These are phyloP conservation scores for Wickerhamomyces sp. DNA, from an alignment of 1,139 yeast genomes.

Conservation along the genomic window DNA sequence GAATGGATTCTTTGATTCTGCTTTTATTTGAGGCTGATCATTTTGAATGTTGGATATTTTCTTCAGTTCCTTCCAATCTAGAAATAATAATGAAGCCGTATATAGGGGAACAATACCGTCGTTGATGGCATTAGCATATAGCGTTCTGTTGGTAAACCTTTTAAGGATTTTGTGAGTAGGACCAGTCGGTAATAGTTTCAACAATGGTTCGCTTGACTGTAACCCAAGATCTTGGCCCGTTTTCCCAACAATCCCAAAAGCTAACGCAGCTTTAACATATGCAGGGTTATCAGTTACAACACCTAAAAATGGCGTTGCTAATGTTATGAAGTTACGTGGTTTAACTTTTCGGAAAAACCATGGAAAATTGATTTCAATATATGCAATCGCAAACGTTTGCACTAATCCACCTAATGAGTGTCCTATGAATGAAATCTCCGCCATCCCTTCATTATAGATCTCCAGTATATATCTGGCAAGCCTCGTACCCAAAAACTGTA, in stretches of 20 bases:
- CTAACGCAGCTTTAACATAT: conserved; percentile 77
- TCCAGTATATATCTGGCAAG: conserved; percentile 73
- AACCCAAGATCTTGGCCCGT: conserved; percentile 92
- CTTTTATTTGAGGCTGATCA: conserved; percentile 21
- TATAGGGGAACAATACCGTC: conserved; percentile 95
- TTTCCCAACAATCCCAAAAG: conserved; percentile 86
- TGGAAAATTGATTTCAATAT: conserved; percentile 66
- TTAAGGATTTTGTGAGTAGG: conserved; percentile 68
- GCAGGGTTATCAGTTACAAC: conserved; percentile 82
- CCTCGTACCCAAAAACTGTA: conserved; percentile 78
- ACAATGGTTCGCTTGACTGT: conserved; percentile 51
- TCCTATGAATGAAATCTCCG: conserved; percentile 77
- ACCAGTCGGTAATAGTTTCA: conserved; percentile 73
- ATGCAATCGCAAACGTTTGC: conserved; percentile 89
- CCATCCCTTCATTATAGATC: conserved; percentile 42
- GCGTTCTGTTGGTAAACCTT: conserved; percentile 54
- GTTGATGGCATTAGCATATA: conserved; percentile 35
- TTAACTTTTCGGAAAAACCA: conserved; percentile 59
- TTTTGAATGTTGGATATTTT: conserved; percentile 50
- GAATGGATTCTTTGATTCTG: conserved; percentile 13
- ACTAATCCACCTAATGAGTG: conserved; percentile 92
- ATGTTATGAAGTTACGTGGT: conserved; percentile 78
- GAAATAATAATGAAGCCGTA: conserved; percentile 74
- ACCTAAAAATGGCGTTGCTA: conserved; percentile 90
- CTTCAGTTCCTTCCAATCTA: conserved; percentile 63